Evolutionary conservation across 306 rosid species (phyloP), one percentile per base, ranked within the genome.

Genomic region (Myrica gale): DNA sequence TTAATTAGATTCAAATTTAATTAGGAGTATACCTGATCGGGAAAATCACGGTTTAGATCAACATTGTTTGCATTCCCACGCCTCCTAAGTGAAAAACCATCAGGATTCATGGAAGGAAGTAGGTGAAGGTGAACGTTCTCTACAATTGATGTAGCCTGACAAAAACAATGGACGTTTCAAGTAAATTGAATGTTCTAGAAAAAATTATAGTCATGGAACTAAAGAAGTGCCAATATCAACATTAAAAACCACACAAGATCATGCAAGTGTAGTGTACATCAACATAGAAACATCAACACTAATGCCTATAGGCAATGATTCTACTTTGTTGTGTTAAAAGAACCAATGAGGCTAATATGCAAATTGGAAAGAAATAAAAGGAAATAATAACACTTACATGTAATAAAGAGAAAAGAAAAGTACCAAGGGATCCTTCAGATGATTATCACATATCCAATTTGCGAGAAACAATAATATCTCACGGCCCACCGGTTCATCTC

Each of bases 401-500:
- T 37, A 51, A 4, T 37, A 45, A 71, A 47, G 75, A 48, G 44
- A 54, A 81, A 79, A 46, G 76, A 47, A 78, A 82, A 78, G 62
- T 89, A 95, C 98, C 96, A 89, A 71, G 47, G 97, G 91, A 87
- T 95, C 96, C 76, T 83, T 90, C 81, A 82, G 74, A 82, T 92
- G 77, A 87, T 89, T 95, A 82, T 95, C 92, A 82, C 98, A 92
- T 80, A 95, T 85, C 97, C 99, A 95, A 85, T 92, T 89, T 44
- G 97, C 99, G 78, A 95, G 87, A 77, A 61, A 65, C 75, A 90
- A 53, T 74, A 95, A 93, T 78, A 95, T 92, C 83, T 90, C 97
- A 37, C 97, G 93, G 63, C 97, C 99, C 53, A 95, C 96, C 62
- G 97, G 97, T 83, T 95, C 97, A 88, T 92, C 97, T 74, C 99